Base-by-base conservation (phyloP, 1,139 yeast genomes). In the Saccharomyces hybrid region DNA sequence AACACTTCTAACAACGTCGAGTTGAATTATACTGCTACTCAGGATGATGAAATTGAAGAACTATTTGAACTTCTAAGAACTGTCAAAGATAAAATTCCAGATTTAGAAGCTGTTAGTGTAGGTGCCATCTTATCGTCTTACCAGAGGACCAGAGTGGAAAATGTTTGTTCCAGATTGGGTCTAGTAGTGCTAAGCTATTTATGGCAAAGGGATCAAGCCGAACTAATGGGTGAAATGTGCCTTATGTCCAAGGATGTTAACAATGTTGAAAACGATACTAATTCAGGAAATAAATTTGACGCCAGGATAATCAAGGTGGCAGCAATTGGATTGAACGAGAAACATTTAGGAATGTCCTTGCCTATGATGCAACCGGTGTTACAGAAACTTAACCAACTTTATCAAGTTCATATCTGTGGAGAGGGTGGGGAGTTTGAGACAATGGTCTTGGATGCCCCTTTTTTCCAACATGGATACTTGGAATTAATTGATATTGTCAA, bases 361-460 rank as follows among this genome's bases (percentile, higher is more conserved):
- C 78, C 76, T 2, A 79, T 87, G 59, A 73, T 86, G 61, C 79
- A 80, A 54, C 85, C 89, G 0, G 77, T 75, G 0, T 70, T 93
- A 65, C 63, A 78, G 9, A 75, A 74, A 46, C 73, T 91, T 60
- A 86, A 91, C 64, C 61, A 68, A 9, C 72, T 74, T 71, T 91
- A 82, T 68, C 95, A 91, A 1, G 88, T 91, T 8, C 97, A 93
- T 68, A 82, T 93, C 0, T 93, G 99, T 73, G 99, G 99, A 7
- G 99, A 93, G 73, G 99, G 99, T 23, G 99, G 99, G 1, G 99
- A 93, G 69, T 93, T 90, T 68, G 99, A 93, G 67, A 85, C 96
- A 0, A 74, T 91, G 61, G 98, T 93, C 2, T 75, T 93, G 31
- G 97, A 93, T 69, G 88, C 95, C 2, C 95, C 96, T 0, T 83